phyloP scores from a whole-genome alignment of 2,329 filamentous ascomycete species.

The Pseudogymnoascus pannorum region DNA sequence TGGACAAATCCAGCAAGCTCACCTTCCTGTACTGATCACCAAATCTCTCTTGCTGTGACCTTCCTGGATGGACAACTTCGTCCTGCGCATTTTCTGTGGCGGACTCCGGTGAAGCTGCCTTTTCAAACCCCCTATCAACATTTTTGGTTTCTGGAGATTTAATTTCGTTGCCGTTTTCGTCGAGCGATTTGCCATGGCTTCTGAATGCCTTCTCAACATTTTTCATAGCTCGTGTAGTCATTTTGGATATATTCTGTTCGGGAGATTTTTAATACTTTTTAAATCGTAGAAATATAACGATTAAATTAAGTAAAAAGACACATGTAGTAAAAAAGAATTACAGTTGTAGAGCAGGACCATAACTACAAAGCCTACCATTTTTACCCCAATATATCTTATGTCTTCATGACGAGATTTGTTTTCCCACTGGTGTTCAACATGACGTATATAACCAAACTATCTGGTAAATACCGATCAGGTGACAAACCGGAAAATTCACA shows the following conservation, averaged over 20 bases:
- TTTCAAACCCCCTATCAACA: neutral
- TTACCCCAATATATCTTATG: neutral
- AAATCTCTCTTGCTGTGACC: constrained; percentile 1
- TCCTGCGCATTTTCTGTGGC: neutral
- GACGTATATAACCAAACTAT: neutral
- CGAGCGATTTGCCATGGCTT: constrained; percentile 2
- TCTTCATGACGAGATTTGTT: neutral
- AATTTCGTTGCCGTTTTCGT: neutral
- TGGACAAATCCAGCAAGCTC: neutral
- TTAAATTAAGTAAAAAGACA: neutral
- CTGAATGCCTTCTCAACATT: constrained; percentile 1
- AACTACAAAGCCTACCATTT: neutral
- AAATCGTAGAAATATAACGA: neutral
- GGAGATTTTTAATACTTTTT: neutral
- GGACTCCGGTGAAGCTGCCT: neutral
- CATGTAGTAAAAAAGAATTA: neutral
- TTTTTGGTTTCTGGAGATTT: neutral
- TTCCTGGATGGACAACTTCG: neutral
- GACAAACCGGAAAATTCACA: too few species aligned
- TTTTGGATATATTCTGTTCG: neutral
- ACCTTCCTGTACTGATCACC: constrained; percentile 7
- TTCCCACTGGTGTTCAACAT: neutral
- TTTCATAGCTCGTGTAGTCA: neutral
- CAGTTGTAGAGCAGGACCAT: neutral
- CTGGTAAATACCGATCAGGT: neutral